Percentiles rank a stretch among this genome's conserved stretches.
These are phyloP conservation scores for Pelargonium citronellum DNA, from an alignment of 441 rosid species.

Conservation along the genomic window DNA sequence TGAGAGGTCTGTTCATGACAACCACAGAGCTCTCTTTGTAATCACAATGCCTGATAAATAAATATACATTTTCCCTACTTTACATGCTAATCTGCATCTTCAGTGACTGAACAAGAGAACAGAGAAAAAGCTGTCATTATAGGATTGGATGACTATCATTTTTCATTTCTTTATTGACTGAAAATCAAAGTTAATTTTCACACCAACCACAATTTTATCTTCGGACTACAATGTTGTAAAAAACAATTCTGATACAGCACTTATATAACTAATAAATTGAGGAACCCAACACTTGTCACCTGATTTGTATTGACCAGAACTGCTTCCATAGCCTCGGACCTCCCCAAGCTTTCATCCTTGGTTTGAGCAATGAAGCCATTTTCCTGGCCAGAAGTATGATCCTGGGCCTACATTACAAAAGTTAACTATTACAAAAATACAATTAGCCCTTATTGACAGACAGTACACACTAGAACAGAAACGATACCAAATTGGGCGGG, in stretches of 20 bases:
- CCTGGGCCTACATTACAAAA: conserved; percentile 44
- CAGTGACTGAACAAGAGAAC: too few relatives aligned
- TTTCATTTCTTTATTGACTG: neutral
- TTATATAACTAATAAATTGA: neutral
- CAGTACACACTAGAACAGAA: neutral
- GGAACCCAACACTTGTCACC: conserved; percentile 26
- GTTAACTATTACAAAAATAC: neutral
- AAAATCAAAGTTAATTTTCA: neutral
- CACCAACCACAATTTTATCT: neutral
- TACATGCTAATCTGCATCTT: too few relatives aligned
- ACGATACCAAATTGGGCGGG: conserved; percentile 60
- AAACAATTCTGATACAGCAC: neutral
- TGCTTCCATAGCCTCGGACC: conserved; percentile 63
- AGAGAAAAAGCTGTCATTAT: too few relatives aligned
- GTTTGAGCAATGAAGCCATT: conserved; percentile 50
- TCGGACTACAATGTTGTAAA: too few relatives aligned
- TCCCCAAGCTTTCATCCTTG: conserved; percentile 43
- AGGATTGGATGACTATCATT: neutral
- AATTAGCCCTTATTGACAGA: too few relatives aligned
- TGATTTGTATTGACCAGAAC: conserved; percentile 86
- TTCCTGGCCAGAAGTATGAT: conserved; percentile 46
- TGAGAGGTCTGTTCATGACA: too few relatives aligned
- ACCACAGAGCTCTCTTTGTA: too few relatives aligned
- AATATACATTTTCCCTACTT: too few relatives aligned
- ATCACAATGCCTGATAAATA: too few relatives aligned